Evolutionary conservation across 2,329 filamentous ascomycete genomes (phyloP), one percentile per base, ranked within the genome.

Genomic region (Cordyceps pruinosa): DNA sequence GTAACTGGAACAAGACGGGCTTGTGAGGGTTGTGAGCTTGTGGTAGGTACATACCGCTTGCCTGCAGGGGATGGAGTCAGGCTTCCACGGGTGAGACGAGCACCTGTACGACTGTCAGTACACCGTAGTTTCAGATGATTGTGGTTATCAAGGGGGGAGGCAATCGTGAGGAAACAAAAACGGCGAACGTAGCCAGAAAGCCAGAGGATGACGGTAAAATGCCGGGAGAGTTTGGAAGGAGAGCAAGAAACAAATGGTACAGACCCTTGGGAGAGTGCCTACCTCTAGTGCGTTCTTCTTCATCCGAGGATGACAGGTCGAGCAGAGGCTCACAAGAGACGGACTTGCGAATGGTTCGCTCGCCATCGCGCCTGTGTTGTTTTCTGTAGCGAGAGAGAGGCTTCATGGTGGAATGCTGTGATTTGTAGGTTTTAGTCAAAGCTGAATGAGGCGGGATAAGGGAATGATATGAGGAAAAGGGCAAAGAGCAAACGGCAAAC

Each of bases 241-340:
- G 32, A 21, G 13, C 10, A 5, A 13, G 25, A 53, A 26, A 26
- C 15, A 17, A 32, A 7, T 19, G 35, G 19, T 46, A 46, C 48
- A 41, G 34, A 51, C 42, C 45, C 17, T 35, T 50, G 26, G 34
- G 51, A 45, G 35, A 50, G 44, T 50, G 30, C 57, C 46, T 52
- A 59, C 57, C 57, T 52, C 57, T 44, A n/a, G 51, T 34, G 48
- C 57, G 53, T 25, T 59, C 58, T 35, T 59, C 58, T 34, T 59
- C 58, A n/a, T 59, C 58, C 9, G 58, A 59, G 35, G 58, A 59
- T 13, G 53, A 57, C 3, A 56, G 4, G 41, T 59, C 58, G 21
- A 59, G 46, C 19, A 59, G 26, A 1, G 58, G 53, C 53, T 59
- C 58, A 21, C 48, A 56, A n/a, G 58, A 59, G 25, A 57, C 53